Evolutionary conservation across 257 asterid species (phyloP).

Genomic region (Forsythia suspensa): DNA sequence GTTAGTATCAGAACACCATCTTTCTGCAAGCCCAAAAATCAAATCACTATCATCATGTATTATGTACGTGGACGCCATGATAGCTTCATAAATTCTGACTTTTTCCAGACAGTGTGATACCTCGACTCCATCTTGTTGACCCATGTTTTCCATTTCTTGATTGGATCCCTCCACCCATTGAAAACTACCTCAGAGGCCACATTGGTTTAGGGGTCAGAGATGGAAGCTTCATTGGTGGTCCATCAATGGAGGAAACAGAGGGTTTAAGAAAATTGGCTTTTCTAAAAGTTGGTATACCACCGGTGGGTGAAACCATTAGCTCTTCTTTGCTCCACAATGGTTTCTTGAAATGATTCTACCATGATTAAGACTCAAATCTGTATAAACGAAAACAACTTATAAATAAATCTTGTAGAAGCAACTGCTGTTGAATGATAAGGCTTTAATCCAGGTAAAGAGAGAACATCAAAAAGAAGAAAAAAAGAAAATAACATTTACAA

Average conservation of each 20-base stretch:
- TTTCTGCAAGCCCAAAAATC: slow-evolving; percentile 13
- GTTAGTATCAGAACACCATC: slow-evolving; percentile 21
- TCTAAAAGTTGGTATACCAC: slow-evolving; percentile 16
- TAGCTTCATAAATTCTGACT: slow-evolving; percentile 19
- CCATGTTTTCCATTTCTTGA: slow-evolving; percentile 22
- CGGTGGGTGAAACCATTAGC: slow-evolving; percentile 19
- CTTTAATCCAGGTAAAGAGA: neutral
- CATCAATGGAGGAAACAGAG: neutral
- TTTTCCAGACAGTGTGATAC: slow-evolving; percentile 20
- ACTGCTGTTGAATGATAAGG: neutral
- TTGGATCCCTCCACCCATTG: slow-evolving; percentile 9
- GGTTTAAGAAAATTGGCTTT: slow-evolving; percentile 31
- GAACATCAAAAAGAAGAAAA: too few species aligned
- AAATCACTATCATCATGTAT: slow-evolving; percentile 1
- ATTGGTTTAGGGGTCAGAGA: neutral
- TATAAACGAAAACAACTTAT: neutral
- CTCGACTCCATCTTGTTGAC: neutral
- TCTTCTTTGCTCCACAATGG: slow-evolving; percentile 27
- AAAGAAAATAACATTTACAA: too few species aligned
- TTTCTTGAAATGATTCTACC: neutral
- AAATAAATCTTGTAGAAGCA: neutral
- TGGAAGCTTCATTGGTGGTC: neutral
- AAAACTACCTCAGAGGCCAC: neutral
- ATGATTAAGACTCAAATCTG: neutral
- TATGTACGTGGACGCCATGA: slow-evolving; percentile 15